These are phyloP conservation scores for Aspergillus sp. DNA, from an alignment of 2,329 filamentous ascomycete species.

Conservation along the genomic window DNA sequence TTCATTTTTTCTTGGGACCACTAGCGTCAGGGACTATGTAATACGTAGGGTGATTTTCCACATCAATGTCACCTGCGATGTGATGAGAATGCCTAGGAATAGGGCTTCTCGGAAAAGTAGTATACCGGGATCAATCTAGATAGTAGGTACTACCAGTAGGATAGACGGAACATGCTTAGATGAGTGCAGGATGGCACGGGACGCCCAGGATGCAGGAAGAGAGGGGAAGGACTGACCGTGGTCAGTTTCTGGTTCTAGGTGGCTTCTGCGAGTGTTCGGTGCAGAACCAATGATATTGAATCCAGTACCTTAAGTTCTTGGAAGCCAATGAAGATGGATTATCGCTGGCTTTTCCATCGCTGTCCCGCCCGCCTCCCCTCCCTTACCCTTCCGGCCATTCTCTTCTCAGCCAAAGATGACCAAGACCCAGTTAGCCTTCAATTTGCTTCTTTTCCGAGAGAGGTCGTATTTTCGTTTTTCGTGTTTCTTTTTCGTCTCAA, in stretches of 20 bases:
- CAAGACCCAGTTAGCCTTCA: not conserved
- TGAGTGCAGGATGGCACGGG: not conserved
- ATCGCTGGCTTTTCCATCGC: not conserved
- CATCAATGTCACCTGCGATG: not conserved
- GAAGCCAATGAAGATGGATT: not conserved
- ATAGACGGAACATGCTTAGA: not conserved
- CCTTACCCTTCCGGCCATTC: conserved; percentile 2
- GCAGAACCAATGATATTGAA: conserved; percentile 1
- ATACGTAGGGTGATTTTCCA: not conserved
- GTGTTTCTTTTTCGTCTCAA: conserved; percentile 13
- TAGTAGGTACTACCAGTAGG: too few relatives aligned
- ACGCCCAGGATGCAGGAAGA: not conserved
- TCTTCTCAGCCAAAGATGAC: conserved; percentile 13
- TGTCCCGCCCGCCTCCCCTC: not conserved
- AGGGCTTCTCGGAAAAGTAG: not conserved
- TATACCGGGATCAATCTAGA: not conserved
- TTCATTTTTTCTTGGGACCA: not conserved
- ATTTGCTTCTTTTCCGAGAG: not conserved
- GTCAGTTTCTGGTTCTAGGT: conserved; percentile 6
- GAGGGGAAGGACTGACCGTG: not conserved
- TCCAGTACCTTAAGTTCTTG: not conserved
- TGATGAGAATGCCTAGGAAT: not conserved
- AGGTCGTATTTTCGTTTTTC: not conserved
- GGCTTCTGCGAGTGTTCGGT: conserved; percentile 9
- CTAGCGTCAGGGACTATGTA: conserved; percentile 2